Evolutionary conservation across 495 filamentous ascomycete species (phyloP).

Genomic region (Xylaria flabelliformis): DNA sequence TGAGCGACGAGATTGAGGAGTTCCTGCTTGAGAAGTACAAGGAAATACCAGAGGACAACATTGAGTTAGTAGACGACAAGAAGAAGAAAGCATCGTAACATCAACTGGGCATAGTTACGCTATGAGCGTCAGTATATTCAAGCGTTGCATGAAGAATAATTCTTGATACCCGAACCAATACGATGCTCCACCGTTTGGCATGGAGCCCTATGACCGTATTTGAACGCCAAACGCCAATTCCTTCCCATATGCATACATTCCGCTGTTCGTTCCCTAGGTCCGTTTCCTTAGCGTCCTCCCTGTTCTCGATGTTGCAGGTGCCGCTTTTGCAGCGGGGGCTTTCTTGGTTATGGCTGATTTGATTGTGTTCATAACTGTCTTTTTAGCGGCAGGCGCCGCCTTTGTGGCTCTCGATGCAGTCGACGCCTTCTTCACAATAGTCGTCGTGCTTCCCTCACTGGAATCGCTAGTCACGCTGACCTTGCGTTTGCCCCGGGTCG

Average conservation of each 20-base stretch:
- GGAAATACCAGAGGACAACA: constrained; percentile 88
- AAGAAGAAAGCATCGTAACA: constrained; percentile 71
- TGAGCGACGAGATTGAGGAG: constrained; percentile 92
- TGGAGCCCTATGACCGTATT: constrained; percentile 4
- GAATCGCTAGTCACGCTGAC: constrained; percentile 55
- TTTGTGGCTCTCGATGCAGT: constrained; percentile 47
- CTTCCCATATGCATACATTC: constrained; percentile 20
- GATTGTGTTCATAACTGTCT: constrained; percentile 50
- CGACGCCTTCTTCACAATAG: constrained; percentile 49
- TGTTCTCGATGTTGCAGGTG: constrained; percentile 38
- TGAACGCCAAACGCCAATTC: constrained; percentile 23
- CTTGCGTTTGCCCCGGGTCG: constrained; percentile 52
- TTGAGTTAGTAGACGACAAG: constrained; percentile 92
- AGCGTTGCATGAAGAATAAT: constrained; percentile 21
- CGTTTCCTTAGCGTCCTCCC: constrained; percentile 60
- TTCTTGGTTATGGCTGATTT: constrained; percentile 51
- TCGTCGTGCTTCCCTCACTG: constrained; percentile 55
- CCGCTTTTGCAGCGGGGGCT: constrained; percentile 43
- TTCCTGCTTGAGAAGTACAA: constrained; percentile 86
- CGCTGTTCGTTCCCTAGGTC: constrained; percentile 34
- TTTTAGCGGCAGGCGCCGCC: constrained; percentile 41
- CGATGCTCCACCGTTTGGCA: neutral
- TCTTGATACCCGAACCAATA: constrained; percentile 22
- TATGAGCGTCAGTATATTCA: constrained; percentile 19
- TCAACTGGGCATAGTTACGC: constrained; percentile 21